phyloP scores from a whole-genome alignment of 106 monocot genomes.

The Amphibolis antarctica region DNA sequence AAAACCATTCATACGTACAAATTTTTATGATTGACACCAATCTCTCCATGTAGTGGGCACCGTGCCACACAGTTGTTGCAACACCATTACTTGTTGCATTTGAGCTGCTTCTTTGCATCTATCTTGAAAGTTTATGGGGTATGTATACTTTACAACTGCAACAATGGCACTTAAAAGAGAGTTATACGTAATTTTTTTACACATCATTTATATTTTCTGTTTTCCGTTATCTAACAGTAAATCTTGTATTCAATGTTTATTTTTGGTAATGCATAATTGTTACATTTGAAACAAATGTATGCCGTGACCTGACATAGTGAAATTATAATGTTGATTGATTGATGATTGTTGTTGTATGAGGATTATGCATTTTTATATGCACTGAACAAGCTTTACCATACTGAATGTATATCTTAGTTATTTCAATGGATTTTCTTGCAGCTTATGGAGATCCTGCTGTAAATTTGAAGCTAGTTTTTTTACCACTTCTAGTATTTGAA shows the following conservation, averaged over 20 bases:
- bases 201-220: not conserved
- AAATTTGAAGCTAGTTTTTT: conserved; percentile 91
- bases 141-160: not conserved
- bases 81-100: conserved; percentile 83
- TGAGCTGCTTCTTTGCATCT: conserved; percentile 89
- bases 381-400: no score
- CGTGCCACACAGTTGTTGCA: conserved; percentile 85
- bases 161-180: not conserved
- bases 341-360: no score
- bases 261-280: no score
- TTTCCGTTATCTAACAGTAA: no score
- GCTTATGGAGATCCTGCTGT: conserved; percentile 29
- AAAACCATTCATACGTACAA: not conserved
- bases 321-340: no score
- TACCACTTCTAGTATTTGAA: conserved; percentile 88
- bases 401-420: no score
- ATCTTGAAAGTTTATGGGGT: conserved; percentile 64
- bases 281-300: no score
- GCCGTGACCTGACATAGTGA: no score
- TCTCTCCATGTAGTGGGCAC: conserved; percentile 62
- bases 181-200: not conserved
- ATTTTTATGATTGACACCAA: not conserved
- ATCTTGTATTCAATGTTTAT: no score
- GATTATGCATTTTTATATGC: not conserved
- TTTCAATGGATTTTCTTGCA: conserved; percentile 17